Base-by-base conservation (phyloP, 495 filamentous ascomycete species). In the Trichoderma virens region DNA sequence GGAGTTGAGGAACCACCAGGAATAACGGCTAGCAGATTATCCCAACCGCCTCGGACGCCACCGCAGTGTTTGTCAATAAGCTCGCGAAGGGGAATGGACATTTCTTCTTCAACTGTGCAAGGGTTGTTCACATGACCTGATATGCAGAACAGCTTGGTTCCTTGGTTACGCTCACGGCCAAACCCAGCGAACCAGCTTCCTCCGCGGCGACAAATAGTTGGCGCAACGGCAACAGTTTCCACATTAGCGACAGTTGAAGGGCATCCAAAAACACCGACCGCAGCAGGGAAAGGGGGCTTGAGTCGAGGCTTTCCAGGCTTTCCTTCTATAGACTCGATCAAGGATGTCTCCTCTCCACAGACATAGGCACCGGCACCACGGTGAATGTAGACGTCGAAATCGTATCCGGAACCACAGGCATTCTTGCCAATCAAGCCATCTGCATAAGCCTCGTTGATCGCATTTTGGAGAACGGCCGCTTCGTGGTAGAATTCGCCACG, bases 91-190 rank as follows among this genome's bases (percentile, higher is more conserved):
- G 94, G 86, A 67, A 98, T 98, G 68, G 88, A 92, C 94, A 98
- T 98, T 79, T 98, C 93, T 77, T 98, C 94, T 75, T 98, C 94
- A 56, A 98, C 93, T 9, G 95, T 98, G 75, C 84, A 89, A 60
- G 94, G 94, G 82, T 98, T 95, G 85, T 98, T 98, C 80, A 98
- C 94, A 76, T 98, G 91, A 28, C 94, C 94, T 39, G 92, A 97
- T 78, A 98, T 97, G 80, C 93, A 97, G 86, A 89, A 98, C 39
- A 98, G 87, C 83, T 98, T 98, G 54, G 94, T 98, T 73, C 94
- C 94, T 64, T 88, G 81, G 78, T 98, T 98, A 68, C 92, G 88
- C 78, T 97, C 93, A 65, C 94, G 92, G 38, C 94, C 94, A 72
- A 98, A 97, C 18, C 79, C 79, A 61, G 88, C 89, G 77, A 98